These are phyloP conservation scores for Lentinula detonsa DNA, from an alignment of 768 basidiomycete species.

Conservation along the genomic window DNA sequence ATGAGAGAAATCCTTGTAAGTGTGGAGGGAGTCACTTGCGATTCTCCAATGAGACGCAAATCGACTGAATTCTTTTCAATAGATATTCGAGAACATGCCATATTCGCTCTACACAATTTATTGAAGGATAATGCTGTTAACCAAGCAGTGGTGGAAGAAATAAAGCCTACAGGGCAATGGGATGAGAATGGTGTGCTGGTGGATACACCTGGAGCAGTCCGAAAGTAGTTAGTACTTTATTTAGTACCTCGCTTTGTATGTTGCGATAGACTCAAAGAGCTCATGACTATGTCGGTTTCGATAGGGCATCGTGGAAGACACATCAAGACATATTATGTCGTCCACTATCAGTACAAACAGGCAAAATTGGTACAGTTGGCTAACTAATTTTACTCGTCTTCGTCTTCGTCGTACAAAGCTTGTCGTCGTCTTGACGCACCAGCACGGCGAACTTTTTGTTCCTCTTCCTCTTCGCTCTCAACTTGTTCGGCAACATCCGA, in stretches of 20 bases:
- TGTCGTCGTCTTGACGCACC: constrained; percentile 49
- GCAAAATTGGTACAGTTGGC: too few species aligned
- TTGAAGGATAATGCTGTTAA: constrained; percentile 74
- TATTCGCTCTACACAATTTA: constrained; percentile 77
- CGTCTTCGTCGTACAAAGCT: constrained; percentile 63
- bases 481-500: constrained; percentile 40
- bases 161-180: constrained; percentile 59
- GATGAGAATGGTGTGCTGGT: constrained; percentile 49
- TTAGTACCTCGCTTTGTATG: neutral
- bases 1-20: constrained; percentile 91
- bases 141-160: constrained; percentile 70
- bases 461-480: constrained; percentile 72
- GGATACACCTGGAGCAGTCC: constrained; percentile 26
- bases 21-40: constrained; percentile 12
- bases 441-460: constrained; percentile 56
- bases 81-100: constrained; percentile 91
- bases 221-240: constrained; percentile 8
- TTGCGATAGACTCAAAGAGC: neutral
- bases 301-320: neutral
- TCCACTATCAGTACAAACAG: neutral
- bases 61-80: constrained; percentile 4
- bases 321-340: too few species aligned
- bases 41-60: constrained; percentile 2
- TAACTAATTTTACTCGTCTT: constrained; percentile 25
- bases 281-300: neutral